Base-by-base conservation (phyloP, 371 early-diverging fungal species). In the Zopfochytrium polystomum region DNA sequence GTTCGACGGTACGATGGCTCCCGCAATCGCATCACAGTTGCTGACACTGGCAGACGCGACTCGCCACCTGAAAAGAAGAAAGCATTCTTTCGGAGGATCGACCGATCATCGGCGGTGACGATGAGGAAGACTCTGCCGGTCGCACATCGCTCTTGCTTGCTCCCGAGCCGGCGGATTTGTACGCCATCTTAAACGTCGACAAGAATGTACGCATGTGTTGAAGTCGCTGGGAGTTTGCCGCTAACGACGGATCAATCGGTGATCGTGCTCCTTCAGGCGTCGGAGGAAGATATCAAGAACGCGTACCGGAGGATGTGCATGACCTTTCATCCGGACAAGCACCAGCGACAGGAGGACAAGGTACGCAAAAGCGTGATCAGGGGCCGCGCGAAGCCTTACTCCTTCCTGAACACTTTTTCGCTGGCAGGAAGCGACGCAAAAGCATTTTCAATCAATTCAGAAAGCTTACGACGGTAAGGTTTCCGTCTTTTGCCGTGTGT, bases 301-400 rank as follows among this genome's bases (percentile, higher is more conserved):
- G 75, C 90, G 2, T 95, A 92, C 75, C 85, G 87, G 53, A 81
- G 87, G 29, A 68, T 92, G 32, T 89, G 89, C 59, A 78, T 91
- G 59, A 81, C 85, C 23, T 95, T 90, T 65, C 95, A 95, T 65
- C 95, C 95, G 2, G 95, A 95, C 74, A 92, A 90, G 67, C 89
- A 87, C 68, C 73, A 63, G 4, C n/a, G 48, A 1, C 60, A 60
- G 6, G 69, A 66, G 49, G 71, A 71, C 48, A 74, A 73, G 63
- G 63, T 68, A 57, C 31, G 48, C 18, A 18, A 20, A 27, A 11
- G 5, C 30, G 52, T 3, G 6, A 23, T 27, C 30, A 30, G n/a
- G 25, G 6, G 25, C 25, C 5, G 1, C n/a, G 31, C 57, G 22
- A 1, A 30, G 26, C 23, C 11, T 42, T 18, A 7, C 27, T 42